Conservation (phyloP, 768 basidiomycete species). For the Albatrellus ellisii region DNA sequence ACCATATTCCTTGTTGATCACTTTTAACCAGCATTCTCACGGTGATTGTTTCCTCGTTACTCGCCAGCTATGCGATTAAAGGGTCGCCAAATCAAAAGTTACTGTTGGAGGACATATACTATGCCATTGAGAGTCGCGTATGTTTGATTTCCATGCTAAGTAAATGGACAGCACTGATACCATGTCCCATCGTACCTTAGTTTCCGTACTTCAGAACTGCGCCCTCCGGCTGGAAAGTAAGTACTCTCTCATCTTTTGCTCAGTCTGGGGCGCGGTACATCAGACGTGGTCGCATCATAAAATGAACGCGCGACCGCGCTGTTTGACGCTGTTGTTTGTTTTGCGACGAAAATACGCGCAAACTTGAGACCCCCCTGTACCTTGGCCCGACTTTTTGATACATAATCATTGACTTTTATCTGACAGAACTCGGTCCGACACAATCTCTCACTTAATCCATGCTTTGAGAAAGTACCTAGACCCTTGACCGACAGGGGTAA, state of each 20-base stretch:
- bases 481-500: constrained; percentile 85
- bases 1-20: constrained; percentile 11
- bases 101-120: constrained; percentile 82
- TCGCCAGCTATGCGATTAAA: constrained; percentile 73
- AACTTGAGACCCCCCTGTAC: constrained; percentile 3
- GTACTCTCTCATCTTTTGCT: constrained; percentile 15
- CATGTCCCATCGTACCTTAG: constrained; percentile 25
- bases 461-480: constrained; percentile 86
- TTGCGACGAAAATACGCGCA: constrained; percentile 27
- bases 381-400: no score
- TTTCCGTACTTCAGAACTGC: constrained; percentile 84
- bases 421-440: constrained; percentile 83
- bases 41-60: not conserved
- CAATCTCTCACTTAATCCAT: constrained; percentile 82
- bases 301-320: constrained; percentile 36
- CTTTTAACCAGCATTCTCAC: constrained; percentile 4
- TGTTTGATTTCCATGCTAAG: constrained; percentile 19
- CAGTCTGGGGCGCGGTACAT: constrained; percentile 3
- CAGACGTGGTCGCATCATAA: constrained; percentile 10
- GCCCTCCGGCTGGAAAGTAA: constrained; percentile 86
- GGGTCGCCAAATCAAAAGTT: constrained; percentile 81
- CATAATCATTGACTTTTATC: no score
- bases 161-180: constrained; percentile 11
- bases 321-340: constrained; percentile 43
- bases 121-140: constrained; percentile 82